phyloP scores from a whole-genome alignment of 2,329 filamentous ascomycete species.

The Ascochyta rabiei region DNA sequence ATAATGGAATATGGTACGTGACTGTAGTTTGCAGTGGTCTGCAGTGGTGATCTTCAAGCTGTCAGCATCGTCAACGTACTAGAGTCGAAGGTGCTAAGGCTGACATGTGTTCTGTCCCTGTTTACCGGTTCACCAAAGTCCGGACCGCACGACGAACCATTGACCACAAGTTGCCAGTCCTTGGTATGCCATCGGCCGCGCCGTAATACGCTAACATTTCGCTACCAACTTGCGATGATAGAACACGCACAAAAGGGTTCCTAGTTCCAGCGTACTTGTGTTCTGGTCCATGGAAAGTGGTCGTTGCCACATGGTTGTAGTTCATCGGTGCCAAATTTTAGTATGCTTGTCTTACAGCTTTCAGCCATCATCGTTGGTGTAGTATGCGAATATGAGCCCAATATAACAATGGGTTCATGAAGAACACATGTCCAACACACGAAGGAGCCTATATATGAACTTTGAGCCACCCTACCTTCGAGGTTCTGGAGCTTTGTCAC shows the following conservation, averaged over 20 bases:
- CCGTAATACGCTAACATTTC: conserved; percentile 40
- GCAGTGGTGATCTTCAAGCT: not conserved
- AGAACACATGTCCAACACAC: not conserved
- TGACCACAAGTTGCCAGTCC: conserved; percentile 14
- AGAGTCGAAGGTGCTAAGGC: not conserved
- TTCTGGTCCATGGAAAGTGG: not conserved
- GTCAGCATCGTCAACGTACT: not conserved
- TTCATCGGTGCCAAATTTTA: not conserved
- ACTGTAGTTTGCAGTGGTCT: not conserved
- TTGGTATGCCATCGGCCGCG: conserved; percentile 39
- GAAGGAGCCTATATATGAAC: too few species aligned
- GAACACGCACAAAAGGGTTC: not conserved
- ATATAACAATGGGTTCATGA: not conserved
- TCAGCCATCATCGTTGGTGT: not conserved
- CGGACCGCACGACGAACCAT: conserved; percentile 3
- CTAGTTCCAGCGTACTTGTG: conserved; percentile 4
- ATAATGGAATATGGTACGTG: not conserved
- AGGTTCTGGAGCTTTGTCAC: not conserved
- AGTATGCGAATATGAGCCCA: not conserved
- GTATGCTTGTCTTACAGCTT: not conserved
- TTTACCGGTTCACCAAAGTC: conserved; percentile 1
- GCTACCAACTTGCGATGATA: conserved; percentile 31
- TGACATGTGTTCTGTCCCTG: not conserved
- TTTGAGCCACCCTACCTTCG: not conserved
- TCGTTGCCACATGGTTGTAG: conserved; percentile 10